A percentile compares a stretch with the other conserved stretches of the same genome.
Evolutionary conservation across 1,284 basidiomycete species (phyloP).

Genomic region (Cystobasidium slooffiae): DNA sequence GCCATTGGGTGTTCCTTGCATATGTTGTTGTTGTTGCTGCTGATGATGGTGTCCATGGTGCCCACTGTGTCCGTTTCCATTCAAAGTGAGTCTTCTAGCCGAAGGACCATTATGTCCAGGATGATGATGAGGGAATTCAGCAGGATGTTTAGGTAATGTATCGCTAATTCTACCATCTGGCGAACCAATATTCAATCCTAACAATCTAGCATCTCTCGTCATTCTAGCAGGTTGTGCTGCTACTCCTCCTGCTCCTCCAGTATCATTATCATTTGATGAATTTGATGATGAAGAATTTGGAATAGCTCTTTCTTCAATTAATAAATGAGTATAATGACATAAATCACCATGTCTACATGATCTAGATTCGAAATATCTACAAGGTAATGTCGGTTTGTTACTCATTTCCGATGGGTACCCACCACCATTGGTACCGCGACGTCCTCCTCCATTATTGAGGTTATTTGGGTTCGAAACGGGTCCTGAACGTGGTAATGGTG

Average conservation of each 20-base stretch:
- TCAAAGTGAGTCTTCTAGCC: slow-evolving; percentile 6
- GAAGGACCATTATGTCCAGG: no score
- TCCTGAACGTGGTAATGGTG: slow-evolving; percentile 19
- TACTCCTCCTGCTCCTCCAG: background rate
- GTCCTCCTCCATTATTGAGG: background rate
- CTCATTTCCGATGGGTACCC: no score
- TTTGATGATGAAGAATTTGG: background rate
- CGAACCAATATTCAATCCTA: slow-evolving; percentile 30
- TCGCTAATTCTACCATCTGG: slow-evolving; percentile 26
- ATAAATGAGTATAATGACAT: slow-evolving; percentile 23
- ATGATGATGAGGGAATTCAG: background rate
- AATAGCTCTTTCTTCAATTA: slow-evolving; percentile 21
- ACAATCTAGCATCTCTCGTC: slow-evolving; percentile 34
- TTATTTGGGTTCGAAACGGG: background rate
- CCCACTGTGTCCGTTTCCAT: background rate
- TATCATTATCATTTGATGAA: background rate
- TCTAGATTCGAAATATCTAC: slow-evolving; percentile 22
- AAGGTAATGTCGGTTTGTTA: slow-evolving; percentile 1
- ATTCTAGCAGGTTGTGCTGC: background rate
- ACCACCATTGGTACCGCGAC: background rate
- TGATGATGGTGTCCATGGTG: no score
- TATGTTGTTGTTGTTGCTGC: background rate
- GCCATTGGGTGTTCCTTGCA: no score
- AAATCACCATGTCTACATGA: slow-evolving; percentile 34
- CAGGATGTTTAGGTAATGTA: background rate